Percentiles rank a stretch among this genome's conserved stretches.
These are phyloP conservation scores for Trypanosoma mega DNA, from an alignment of 208 protist genomes.

Conservation along the genomic window DNA sequence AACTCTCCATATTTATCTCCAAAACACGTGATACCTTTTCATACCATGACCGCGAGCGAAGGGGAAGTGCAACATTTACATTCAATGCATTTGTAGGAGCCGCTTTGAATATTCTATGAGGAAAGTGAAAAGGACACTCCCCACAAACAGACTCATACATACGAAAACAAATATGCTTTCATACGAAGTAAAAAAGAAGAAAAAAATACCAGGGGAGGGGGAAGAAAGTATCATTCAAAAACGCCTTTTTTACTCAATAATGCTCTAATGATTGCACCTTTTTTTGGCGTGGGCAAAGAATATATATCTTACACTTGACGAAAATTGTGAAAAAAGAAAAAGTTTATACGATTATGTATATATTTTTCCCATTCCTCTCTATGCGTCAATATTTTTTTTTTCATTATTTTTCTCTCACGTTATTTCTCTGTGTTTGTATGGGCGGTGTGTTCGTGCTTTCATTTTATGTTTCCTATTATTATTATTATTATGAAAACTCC, in stretches of 20 bases:
- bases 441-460: too few species aligned
- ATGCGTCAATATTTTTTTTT: neutral
- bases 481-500: too few species aligned
- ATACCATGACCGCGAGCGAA: conserved; percentile 72
- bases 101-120: conserved; percentile 54
- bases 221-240: neutral
- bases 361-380: conserved; percentile 5
- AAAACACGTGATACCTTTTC: conserved; percentile 67
- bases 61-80: conserved; percentile 66
- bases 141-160: neutral
- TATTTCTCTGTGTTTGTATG: neutral
- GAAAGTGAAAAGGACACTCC: too few species aligned
- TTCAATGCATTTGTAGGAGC: conserved; percentile 72
- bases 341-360: conserved; percentile 12
- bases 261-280: too few species aligned
- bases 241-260: too few species aligned
- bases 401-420: neutral
- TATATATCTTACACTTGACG: too few species aligned
- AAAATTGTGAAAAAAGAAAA: too few species aligned
- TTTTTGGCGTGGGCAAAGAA: too few species aligned
- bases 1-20: conserved; percentile 85
- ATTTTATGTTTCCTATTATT: too few species aligned
- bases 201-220: neutral
- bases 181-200: neutral
- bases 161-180: neutral